Percentiles rank a stretch among this genome's conserved stretches.
phyloP scores from a whole-genome alignment of 1,284 basidiomycete species.

The Thecaphora frezii region DNA sequence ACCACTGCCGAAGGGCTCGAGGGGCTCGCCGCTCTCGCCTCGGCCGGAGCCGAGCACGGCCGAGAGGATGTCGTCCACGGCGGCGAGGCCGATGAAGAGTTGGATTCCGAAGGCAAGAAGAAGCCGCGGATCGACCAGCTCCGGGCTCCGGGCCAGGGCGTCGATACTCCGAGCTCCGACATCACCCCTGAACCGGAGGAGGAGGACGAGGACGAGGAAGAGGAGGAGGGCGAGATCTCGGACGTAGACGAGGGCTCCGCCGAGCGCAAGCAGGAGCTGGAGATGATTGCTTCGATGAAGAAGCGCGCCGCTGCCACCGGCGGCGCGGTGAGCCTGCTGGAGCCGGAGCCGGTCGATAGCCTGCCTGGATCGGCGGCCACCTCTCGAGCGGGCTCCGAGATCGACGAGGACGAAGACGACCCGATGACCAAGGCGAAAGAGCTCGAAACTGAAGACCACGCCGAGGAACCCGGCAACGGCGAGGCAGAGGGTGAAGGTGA shows the following conservation, averaged over 20 bases:
- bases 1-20: slow-evolving; percentile 39
- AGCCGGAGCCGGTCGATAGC: slow-evolving; percentile 38
- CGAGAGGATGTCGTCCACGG: slow-evolving; percentile 17
- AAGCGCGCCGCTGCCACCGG: slow-evolving; percentile 50
- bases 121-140: slow-evolving; percentile 25
- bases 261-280: slow-evolving; percentile 22
- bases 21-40: slow-evolving; percentile 46
- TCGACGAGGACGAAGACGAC: slow-evolving; percentile 24
- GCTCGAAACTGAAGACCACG: slow-evolving; percentile 1
- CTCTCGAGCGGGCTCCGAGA: slow-evolving; percentile 36
- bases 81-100: slow-evolving; percentile 3
- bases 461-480: slow-evolving; percentile 1
- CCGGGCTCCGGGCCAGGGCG: slow-evolving; percentile 18
- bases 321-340: slow-evolving; percentile 44
- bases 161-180: slow-evolving; percentile 30
- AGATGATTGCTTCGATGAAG: slow-evolving; percentile 43
- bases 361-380: slow-evolving; percentile 37
- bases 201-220: slow-evolving; percentile 10
- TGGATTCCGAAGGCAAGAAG: slow-evolving; percentile 4
- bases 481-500: background rate
- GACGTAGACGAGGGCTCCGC: slow-evolving; percentile 28
- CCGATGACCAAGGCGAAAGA: slow-evolving; percentile 11
- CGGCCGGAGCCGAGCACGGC: slow-evolving; percentile 15
- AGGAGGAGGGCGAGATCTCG: slow-evolving; percentile 15
- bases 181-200: slow-evolving; percentile 39